These are phyloP conservation scores for Microcyclospora pomicola DNA, from an alignment of 2,329 filamentous ascomycete species.

Conservation along the genomic window DNA sequence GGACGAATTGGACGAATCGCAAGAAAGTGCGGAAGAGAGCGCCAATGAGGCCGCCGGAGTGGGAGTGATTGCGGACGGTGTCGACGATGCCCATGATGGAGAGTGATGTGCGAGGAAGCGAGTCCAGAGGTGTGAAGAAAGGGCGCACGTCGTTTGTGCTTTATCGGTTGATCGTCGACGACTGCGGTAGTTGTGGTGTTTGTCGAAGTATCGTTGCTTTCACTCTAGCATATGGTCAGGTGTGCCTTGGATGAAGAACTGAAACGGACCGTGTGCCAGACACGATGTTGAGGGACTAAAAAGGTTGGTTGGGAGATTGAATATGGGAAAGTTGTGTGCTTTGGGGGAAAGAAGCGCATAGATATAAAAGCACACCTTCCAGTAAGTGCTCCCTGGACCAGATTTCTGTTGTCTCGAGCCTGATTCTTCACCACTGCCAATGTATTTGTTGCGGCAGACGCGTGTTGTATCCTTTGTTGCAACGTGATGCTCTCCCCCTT, in stretches of 20 bases:
- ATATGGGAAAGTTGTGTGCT: not conserved
- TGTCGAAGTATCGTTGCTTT: not conserved
- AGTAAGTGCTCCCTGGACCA: too few species aligned
- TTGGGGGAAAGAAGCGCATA: too few species aligned
- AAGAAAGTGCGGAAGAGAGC: conserved; percentile 44
- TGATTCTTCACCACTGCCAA: too few species aligned
- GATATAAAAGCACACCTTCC: too few species aligned
- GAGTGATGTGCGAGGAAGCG: not conserved
- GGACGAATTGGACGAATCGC: conserved; percentile 63
- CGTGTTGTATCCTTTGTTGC: too few species aligned
- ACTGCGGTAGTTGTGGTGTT: not conserved
- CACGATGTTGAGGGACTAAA: not conserved
- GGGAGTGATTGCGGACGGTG: conserved; percentile 11
- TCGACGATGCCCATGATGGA: conserved; percentile 16
- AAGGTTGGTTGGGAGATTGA: not conserved
- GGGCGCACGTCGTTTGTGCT: not conserved
- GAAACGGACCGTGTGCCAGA: conserved; percentile 1
- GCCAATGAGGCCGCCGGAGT: conserved; percentile 21
- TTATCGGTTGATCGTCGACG: not conserved
- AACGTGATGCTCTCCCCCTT: too few species aligned
- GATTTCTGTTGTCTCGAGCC: too few species aligned
- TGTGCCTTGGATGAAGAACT: too few species aligned
- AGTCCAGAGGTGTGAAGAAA: not conserved
- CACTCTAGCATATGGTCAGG: too few species aligned
- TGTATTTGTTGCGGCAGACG: too few species aligned